These are phyloP conservation scores for Marchantia paleacea DNA, from an alignment of 225 moss, liverwort and hornwort species.

Conservation along the genomic window DNA sequence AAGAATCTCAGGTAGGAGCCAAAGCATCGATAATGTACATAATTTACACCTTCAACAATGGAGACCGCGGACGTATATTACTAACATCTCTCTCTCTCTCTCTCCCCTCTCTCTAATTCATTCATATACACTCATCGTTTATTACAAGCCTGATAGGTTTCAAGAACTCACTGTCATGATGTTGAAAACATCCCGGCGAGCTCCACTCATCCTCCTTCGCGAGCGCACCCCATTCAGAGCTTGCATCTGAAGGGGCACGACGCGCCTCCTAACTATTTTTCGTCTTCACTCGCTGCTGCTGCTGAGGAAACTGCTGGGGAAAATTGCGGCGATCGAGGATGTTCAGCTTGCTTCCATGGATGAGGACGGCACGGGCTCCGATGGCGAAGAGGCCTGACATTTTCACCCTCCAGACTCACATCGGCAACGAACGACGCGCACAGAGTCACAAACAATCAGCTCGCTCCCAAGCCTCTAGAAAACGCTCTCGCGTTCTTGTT, in stretches of 20 bases:
- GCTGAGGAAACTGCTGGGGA: slow-evolving; percentile 15
- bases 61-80: no score
- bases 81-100: no score
- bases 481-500: background rate
- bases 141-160: no score
- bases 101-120: no score
- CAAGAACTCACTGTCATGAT: background rate
- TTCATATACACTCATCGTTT: no score
- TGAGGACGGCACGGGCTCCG: slow-evolving; percentile 21
- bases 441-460: background rate
- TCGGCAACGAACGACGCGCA: background rate
- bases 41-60: no score
- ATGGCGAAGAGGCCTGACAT: slow-evolving; percentile 24
- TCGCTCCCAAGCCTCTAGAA: background rate
- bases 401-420: background rate
- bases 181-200: background rate
- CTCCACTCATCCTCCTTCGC: background rate
- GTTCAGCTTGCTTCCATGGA: slow-evolving; percentile 23
- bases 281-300: slow-evolving; percentile 23
- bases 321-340: slow-evolving; percentile 22
- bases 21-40: no score
- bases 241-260: slow-evolving; percentile 4
- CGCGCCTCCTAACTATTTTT: background rate
- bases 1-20: no score
- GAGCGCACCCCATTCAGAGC: background rate